Evolutionary conservation across 2,329 filamentous ascomycete genomes (phyloP).

Genomic region (Sporothrix dimorphospora): DNA sequence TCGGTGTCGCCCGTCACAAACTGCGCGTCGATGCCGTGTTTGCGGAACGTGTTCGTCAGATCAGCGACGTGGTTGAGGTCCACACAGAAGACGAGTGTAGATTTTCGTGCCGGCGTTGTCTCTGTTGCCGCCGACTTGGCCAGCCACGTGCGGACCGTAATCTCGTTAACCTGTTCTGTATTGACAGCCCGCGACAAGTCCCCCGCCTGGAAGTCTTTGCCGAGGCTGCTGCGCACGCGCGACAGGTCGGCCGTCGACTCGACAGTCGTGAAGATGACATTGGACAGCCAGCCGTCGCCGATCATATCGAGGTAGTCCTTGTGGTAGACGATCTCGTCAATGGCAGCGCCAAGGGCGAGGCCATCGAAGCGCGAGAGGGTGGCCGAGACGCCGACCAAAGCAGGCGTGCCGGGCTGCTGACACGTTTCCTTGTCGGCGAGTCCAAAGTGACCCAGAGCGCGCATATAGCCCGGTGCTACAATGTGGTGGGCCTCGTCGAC

Average conservation of each 20-base stretch:
- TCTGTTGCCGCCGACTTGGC: constrained; percentile 61
- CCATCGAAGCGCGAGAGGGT: constrained; percentile 80
- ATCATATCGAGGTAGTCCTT: constrained; percentile 73
- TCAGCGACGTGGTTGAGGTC: constrained; percentile 80
- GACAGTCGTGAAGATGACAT: constrained; percentile 94
- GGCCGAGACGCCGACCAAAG: constrained; percentile 84
- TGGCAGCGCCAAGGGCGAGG: constrained; percentile 76
- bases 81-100: constrained; percentile 92
- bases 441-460: constrained; percentile 76
- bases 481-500: constrained; percentile 98
- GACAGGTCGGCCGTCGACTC: constrained; percentile 79
- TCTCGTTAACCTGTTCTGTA: constrained; percentile 75
- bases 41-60: constrained; percentile 75
- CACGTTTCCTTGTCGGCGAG: constrained; percentile 54
- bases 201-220: constrained; percentile 77
- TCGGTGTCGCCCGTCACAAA: constrained; percentile 85
- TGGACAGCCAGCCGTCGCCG: constrained; percentile 85
- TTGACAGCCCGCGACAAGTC: constrained; percentile 86
- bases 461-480: constrained; percentile 79
- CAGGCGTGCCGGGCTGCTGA: constrained; percentile 53
- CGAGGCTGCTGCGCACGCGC: constrained; percentile 62
- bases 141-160: constrained; percentile 85
- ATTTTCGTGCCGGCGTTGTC: constrained; percentile 55
- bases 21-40: constrained; percentile 76
- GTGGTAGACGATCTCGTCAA: constrained; percentile 96